phyloP scores from a whole-genome alignment of 1,284 basidiomycete genomes.

The Pyrrhoderma noxium region DNA sequence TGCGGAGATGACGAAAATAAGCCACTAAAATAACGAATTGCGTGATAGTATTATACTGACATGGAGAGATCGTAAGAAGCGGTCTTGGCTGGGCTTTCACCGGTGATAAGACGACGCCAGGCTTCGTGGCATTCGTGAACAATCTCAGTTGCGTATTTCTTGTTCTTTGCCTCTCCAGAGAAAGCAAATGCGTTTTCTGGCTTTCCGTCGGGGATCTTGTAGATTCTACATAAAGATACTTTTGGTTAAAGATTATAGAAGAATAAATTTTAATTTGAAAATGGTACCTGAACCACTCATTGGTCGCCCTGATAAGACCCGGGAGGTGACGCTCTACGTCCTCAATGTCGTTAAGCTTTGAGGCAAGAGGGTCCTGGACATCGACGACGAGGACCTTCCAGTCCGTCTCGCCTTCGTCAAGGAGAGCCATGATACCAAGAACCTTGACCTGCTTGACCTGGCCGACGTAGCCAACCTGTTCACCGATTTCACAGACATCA shows the following conservation, averaged over 20 bases:
- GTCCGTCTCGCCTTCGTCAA: constrained; percentile 97
- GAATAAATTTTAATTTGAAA: not conserved
- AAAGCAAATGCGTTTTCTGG: constrained; percentile 99
- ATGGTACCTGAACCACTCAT: constrained; percentile 88
- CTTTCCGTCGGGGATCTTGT: constrained; percentile 99
- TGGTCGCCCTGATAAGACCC: constrained; percentile 92
- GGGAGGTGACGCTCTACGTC: constrained; percentile 98
- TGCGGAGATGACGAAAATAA: constrained; percentile 26
- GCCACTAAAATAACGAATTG: constrained; percentile 1
- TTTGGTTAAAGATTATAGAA: constrained; percentile 12
- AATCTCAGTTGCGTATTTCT: constrained; percentile 98
- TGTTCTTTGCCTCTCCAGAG: constrained; percentile 99
- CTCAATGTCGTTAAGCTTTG: constrained; percentile 98
- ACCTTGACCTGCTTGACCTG: constrained; percentile 99
- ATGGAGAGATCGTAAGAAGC: constrained; percentile 70
- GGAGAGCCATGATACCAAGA: constrained; percentile 98
- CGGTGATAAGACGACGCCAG: constrained; percentile 90
- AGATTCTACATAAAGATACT: constrained; percentile 61
- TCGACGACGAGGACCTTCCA: constrained; percentile 99
- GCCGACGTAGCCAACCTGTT: constrained; percentile 95
- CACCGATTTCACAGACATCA: constrained; percentile 99
- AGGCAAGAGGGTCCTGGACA: constrained; percentile 91
- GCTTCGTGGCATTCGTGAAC: constrained; percentile 99
- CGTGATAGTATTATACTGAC: constrained; percentile 38
- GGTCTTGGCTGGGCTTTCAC: constrained; percentile 71